A percentile compares a stretch with the other conserved stretches of the same genome.
Evolutionary conservation across 78 protist genomes (phyloP).

Genomic region (Chrysochromulina parva): DNA sequence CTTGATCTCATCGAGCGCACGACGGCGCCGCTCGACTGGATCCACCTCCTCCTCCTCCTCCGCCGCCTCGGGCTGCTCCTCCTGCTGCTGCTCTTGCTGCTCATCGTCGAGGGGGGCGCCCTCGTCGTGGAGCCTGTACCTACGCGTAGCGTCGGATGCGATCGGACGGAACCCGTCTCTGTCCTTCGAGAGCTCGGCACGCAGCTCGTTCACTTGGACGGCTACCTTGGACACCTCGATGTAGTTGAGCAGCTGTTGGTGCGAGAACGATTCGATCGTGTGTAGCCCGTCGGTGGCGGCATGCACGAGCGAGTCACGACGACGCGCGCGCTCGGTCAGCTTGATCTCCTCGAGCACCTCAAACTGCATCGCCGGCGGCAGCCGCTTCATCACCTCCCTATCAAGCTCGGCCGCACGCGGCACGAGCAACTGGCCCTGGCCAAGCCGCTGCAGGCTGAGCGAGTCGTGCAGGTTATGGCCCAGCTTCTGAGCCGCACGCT

Average conservation of each 20-base stretch:
- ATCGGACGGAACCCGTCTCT: neutral
- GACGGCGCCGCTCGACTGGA: neutral
- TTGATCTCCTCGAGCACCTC: conserved; percentile 21
- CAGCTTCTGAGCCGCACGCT: too few species aligned
- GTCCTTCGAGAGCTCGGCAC: neutral
- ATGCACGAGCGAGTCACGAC: neutral
- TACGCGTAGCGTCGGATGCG: neutral
- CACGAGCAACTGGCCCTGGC: neutral
- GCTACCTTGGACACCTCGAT: neutral
- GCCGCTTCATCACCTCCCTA: neutral
- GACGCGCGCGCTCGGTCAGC: neutral
- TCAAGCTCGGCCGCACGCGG: conserved; percentile 22
- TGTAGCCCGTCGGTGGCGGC: neutral
- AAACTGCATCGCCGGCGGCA: neutral
- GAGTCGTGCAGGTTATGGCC: too few species aligned
- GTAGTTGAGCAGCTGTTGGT: conserved; percentile 2
- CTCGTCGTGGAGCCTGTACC: neutral
- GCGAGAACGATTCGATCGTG: neutral
- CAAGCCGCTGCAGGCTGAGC: neutral
- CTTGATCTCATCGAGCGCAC: neutral
- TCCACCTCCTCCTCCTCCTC: neutral
- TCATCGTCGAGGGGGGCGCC: neutral
- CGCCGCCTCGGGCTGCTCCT: neutral
- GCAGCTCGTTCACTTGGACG: neutral
- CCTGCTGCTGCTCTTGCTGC: neutral